A percentile compares a stretch with the other conserved stretches of the same genome.
Evolutionary conservation across 495 filamentous ascomycete genomes (phyloP).

Genomic region (Tuber brumale): DNA sequence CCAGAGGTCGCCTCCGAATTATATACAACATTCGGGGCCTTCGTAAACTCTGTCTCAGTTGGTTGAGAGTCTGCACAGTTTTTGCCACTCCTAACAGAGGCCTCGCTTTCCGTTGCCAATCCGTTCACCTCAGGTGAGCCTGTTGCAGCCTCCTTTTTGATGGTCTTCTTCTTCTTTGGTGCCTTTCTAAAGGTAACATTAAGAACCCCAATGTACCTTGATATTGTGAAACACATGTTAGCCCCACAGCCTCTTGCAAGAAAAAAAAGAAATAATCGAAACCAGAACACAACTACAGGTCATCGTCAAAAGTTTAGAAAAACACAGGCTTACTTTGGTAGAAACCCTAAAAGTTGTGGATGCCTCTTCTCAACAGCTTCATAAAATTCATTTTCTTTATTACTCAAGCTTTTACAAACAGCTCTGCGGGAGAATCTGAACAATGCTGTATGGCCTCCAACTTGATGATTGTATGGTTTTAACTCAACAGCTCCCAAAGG

Average conservation of each 20-base stretch:
- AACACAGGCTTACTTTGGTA: constrained; percentile 69
- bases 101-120: constrained; percentile 5
- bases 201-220: constrained; percentile 90
- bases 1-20: constrained; percentile 31
- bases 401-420: constrained; percentile 96
- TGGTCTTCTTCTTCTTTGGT: constrained; percentile 47
- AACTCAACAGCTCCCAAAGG: constrained; percentile 88
- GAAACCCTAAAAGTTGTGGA: constrained; percentile 78
- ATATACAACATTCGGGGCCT: constrained; percentile 28
- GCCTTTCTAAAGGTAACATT: constrained; percentile 95
- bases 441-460: constrained; percentile 90
- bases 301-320: constrained; percentile 15
- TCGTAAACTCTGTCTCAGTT: constrained; percentile 15
- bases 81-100: constrained; percentile 2
- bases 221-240: constrained; percentile 41
- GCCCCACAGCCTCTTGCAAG: constrained; percentile 38
- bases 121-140: constrained; percentile 14
- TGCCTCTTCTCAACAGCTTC: constrained; percentile 87
- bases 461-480: constrained; percentile 94
- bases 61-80: constrained; percentile 10
- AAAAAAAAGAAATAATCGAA: constrained; percentile 3
- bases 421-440: constrained; percentile 92
- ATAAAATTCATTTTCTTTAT: constrained; percentile 96
- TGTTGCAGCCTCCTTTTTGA: constrained; percentile 23
- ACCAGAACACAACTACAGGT: constrained; percentile 6